phyloP scores from a whole-genome alignment of 2,329 filamentous ascomycete genomes.

The Apiospora kogelbergensis region DNA sequence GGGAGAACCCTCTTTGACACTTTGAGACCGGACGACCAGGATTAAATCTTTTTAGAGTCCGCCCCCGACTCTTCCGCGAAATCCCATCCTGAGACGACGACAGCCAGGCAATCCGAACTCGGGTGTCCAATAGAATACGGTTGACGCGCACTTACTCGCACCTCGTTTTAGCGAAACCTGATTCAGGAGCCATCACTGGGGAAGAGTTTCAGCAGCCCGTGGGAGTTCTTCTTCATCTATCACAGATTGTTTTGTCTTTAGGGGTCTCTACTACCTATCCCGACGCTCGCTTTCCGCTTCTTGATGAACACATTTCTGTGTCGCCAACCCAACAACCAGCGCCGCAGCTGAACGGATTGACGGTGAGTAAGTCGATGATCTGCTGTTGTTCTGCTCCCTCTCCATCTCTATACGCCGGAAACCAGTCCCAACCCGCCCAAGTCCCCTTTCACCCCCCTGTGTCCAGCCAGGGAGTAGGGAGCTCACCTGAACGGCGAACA shows the following conservation, averaged over 20 bases:
- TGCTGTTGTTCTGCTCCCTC: neutral
- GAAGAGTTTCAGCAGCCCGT: neutral
- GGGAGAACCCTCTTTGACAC: slow-evolving; percentile 4
- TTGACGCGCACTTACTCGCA: slow-evolving; percentile 8
- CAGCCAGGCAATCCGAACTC: slow-evolving; percentile 1
- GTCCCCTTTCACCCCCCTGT: neutral
- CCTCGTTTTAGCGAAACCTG: slow-evolving; percentile 2
- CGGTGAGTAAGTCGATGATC: neutral
- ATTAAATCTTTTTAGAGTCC: slow-evolving; percentile 6
- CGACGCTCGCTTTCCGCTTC: neutral
- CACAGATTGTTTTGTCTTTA: neutral
- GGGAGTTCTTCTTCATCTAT: neutral
- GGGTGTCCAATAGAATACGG: slow-evolving; percentile 5
- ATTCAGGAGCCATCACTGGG: slow-evolving; percentile 1
- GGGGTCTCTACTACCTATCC: neutral
- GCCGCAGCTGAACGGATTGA: neutral
- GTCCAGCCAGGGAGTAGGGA: no score
- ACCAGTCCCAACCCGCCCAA: neutral
- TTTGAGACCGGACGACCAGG: slow-evolving; percentile 6
- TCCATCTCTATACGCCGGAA: neutral
- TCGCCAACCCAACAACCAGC: neutral
- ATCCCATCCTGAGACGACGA: slow-evolving; percentile 11
- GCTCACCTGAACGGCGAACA: neutral
- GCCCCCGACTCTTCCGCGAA: slow-evolving; percentile 4
- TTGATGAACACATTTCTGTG: neutral